Conservation (phyloP, 495 filamentous ascomycete species). For the Pyrenula massariospora region DNA sequence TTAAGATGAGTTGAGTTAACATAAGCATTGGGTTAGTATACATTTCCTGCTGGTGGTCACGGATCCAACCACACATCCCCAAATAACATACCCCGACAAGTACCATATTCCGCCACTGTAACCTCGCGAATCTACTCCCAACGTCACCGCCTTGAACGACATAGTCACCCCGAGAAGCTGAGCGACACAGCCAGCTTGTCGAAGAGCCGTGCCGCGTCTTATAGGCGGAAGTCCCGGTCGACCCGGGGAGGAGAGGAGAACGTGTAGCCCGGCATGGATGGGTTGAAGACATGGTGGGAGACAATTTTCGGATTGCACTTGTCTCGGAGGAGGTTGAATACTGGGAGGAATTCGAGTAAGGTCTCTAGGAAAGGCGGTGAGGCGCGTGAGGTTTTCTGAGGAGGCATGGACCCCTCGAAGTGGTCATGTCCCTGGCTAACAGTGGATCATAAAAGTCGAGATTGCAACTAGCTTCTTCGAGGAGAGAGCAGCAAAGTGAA, state of each 20-base stretch:
- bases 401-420: too few species aligned
- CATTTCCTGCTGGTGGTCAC: too few species aligned
- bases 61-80: too few species aligned
- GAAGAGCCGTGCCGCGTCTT: conserved; percentile 28
- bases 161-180: conserved; percentile 40
- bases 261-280: conserved; percentile 43
- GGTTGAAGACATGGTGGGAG: conserved; percentile 47
- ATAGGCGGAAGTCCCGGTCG: conserved; percentile 23
- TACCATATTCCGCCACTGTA: conserved; percentile 10
- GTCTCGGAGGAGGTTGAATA: conserved; percentile 20
- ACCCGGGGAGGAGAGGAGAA: conserved; percentile 28
- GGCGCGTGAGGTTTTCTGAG: too few species aligned
- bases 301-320: conserved; percentile 37
- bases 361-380: too few species aligned
- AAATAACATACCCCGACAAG: too few species aligned
- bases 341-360: conserved; percentile 16
- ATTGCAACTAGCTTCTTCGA: conserved; percentile 37
- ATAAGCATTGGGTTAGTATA: too few species aligned
- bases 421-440: too few species aligned
- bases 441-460: conserved; percentile 39
- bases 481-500: conserved; percentile 46
- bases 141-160: conserved; percentile 49
- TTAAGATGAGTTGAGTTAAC: too few species aligned
- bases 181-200: conserved; percentile 41
- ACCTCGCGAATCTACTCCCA: conserved; percentile 30